Conservation (phyloP, 805 yeast genomes). For the Barnettozyma sucrosica region DNA sequence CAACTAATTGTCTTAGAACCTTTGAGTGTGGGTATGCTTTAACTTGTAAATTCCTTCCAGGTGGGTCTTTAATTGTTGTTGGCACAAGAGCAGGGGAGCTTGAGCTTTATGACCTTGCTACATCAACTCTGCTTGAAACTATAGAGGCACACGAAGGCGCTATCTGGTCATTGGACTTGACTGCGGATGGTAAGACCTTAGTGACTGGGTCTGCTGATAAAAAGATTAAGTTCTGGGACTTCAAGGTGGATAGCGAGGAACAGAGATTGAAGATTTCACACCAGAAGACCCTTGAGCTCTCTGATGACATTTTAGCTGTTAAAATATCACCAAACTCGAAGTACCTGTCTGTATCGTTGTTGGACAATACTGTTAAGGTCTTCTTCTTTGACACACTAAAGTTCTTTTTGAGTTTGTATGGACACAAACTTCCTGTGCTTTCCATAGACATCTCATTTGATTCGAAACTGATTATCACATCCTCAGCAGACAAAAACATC, state of each 20-base stretch:
- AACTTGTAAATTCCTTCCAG: constrained; percentile 78
- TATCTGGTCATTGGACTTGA: constrained; percentile 85
- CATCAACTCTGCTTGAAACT: constrained; percentile 65
- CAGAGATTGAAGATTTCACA: constrained; percentile 60
- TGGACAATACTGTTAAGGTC: constrained; percentile 94
- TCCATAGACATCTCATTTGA: constrained; percentile 89
- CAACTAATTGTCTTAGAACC: constrained; percentile 73
- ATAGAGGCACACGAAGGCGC: constrained; percentile 79
- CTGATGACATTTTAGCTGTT: constrained; percentile 79
- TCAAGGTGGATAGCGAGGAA: constrained; percentile 57
- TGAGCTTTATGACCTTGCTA: constrained; percentile 80
- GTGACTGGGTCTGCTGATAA: constrained; percentile 96
- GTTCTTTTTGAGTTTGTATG: constrained; percentile 83
- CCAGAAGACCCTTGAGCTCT: constrained; percentile 74
- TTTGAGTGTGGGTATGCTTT: constrained; percentile 87
- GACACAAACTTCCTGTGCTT: constrained; percentile 93
- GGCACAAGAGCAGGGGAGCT: constrained; percentile 87
- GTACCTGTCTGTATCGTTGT: constrained; percentile 72
- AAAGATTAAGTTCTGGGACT: constrained; percentile 82
- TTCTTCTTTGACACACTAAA: constrained; percentile 83
- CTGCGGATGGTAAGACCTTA: constrained; percentile 77
- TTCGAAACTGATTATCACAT: constrained; percentile 80
- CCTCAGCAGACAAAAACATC: constrained; percentile 96
- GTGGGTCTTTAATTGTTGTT: constrained; percentile 78
- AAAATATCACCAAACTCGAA: constrained; percentile 75